A percentile compares a stretch with the other conserved stretches of the same genome.
These are phyloP conservation scores for Pontederia paniculata DNA, from an alignment of 176 grass and related monocot species.

Conservation along the genomic window DNA sequence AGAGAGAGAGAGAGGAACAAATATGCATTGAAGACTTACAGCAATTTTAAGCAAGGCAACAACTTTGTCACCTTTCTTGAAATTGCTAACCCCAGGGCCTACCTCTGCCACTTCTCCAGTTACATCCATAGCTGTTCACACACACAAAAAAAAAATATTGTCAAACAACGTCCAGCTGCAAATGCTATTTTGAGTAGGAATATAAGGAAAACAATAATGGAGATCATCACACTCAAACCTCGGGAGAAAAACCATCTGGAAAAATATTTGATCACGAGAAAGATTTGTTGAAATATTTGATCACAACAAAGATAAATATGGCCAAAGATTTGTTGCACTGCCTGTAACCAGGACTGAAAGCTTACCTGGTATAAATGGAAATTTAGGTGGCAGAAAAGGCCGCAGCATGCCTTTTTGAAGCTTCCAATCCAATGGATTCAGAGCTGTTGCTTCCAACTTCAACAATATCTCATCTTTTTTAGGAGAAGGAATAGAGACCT, in stretches of 20 bases:
- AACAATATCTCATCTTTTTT: slow-evolving; percentile 34
- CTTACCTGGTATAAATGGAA: slow-evolving; percentile 47
- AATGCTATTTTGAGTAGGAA: too few relatives aligned
- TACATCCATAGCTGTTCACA: slow-evolving; percentile 1
- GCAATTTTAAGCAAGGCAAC: not conserved
- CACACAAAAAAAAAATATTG: too few relatives aligned
- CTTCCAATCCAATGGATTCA: slow-evolving; percentile 40
- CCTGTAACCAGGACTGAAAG: not conserved
- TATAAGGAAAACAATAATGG: too few relatives aligned
- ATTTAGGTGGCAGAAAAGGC: slow-evolving; percentile 33
- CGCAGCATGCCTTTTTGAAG: slow-evolving; percentile 39
- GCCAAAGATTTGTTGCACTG: too few relatives aligned
- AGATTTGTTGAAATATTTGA: too few relatives aligned
- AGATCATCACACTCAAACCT: too few relatives aligned
- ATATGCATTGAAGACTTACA: slow-evolving; percentile 1
- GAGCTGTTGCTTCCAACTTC: slow-evolving; percentile 36
- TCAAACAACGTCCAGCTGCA: too few relatives aligned
- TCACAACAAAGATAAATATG: too few relatives aligned
- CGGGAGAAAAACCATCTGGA: too few relatives aligned
- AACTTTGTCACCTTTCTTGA: slow-evolving; percentile 11
- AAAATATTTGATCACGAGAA: too few relatives aligned
- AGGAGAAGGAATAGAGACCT: slow-evolving; percentile 23
- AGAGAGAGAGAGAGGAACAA: too few relatives aligned
- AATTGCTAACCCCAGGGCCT: not conserved
- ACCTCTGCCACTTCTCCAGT: slow-evolving; percentile 8